Evolutionary conservation across 2,329 filamentous ascomycete genomes (phyloP), one percentile per base, ranked within the genome.

Genomic region (Aspergillus cejpii): DNA sequence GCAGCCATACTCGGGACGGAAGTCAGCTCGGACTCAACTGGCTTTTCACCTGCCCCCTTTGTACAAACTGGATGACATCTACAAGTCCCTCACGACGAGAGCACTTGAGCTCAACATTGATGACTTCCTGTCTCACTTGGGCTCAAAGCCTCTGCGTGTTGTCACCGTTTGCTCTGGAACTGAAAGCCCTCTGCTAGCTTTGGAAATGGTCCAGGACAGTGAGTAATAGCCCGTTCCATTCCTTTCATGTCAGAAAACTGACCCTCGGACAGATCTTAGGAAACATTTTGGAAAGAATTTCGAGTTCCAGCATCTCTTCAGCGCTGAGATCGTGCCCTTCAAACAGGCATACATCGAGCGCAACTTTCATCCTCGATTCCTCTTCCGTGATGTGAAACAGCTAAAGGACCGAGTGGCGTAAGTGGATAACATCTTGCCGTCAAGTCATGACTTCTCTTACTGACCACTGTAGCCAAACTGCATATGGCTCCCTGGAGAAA

Each of bases 81-180:
- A 55, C 44, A 44, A 51, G 23, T 54, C 57, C n/a, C 48, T 65
- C 21, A 56, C 57, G 1, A 15, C 34, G 2, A 53, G 50, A 6
- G 62, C 62, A 8, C 28, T 60, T 27, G 36, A 49, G 11, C 43
- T 57, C 2, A 52, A 48, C 2, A 76, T 82, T 44, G 55, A 54
- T 1, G 67, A 76, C 23, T 69, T 81, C 29, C 66, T 53, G 37
- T 61, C 28, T 15, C 58, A 43, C 46, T 60, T 50, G 51, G 62
- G 8, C 53, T 76, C 7, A 40, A 56, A 23, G 44, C 68, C 40
- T 61, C 69, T 84, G 20, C 66, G 74, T 6, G 69, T 89, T 20
- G 84, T 76, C 0, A 91, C 86, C 0, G 79, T 89, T 70, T 90
- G 85, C 59, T 89, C 85, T 1, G 86, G 86, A 0, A 90, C 86